A percentile compares a stretch with the other conserved stretches of the same genome.
phyloP scores from a whole-genome alignment of 495 filamentous ascomycete genomes.

The Chaetomidium leptoderma region DNA sequence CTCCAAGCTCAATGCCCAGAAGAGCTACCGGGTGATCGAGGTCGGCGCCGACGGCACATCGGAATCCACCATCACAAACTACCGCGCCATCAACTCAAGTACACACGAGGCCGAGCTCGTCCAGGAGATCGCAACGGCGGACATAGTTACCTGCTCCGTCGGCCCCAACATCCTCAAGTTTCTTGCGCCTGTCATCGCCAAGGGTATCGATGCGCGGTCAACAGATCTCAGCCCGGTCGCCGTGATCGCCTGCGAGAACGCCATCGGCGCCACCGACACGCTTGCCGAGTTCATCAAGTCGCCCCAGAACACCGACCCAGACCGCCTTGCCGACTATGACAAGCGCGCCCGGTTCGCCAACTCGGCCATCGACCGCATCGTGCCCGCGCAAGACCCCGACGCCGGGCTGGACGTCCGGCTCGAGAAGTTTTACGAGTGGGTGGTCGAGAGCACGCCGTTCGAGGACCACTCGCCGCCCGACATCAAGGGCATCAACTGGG shows the following conservation, averaged over 20 bases:
- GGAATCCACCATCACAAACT: conserved; percentile 81
- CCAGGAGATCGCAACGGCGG: conserved; percentile 78
- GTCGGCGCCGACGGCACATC: conserved; percentile 80
- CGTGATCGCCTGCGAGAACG: conserved; percentile 97
- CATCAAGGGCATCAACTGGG: conserved; percentile 87
- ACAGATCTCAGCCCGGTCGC: conserved; percentile 67
- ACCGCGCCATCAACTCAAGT: conserved; percentile 92
- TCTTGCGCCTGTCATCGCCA: conserved; percentile 88
- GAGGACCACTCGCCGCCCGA: conserved; percentile 49
- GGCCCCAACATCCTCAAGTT: conserved; percentile 94
- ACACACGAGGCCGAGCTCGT: conserved; percentile 73
- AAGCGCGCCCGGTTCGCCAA: conserved; percentile 81
- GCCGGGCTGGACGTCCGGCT: conserved; percentile 85
- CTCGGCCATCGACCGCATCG: conserved; percentile 96
- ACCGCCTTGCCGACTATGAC: conserved; percentile 56
- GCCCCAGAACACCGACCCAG: conserved; percentile 55
- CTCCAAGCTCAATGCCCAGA: conserved; percentile 63
- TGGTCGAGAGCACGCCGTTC: conserved; percentile 82
- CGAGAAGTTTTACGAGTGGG: conserved; percentile 98
- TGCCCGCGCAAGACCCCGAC: conserved; percentile 76
- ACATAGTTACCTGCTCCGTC: conserved; percentile 92
- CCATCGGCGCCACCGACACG: conserved; percentile 84
- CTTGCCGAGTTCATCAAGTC: conserved; percentile 77
- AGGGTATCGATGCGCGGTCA: conserved; percentile 72
- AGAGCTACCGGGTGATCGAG: conserved; percentile 86